Conservation (phyloP, 1,139 yeast genomes). For the Candida frijolesensis region DNA sequence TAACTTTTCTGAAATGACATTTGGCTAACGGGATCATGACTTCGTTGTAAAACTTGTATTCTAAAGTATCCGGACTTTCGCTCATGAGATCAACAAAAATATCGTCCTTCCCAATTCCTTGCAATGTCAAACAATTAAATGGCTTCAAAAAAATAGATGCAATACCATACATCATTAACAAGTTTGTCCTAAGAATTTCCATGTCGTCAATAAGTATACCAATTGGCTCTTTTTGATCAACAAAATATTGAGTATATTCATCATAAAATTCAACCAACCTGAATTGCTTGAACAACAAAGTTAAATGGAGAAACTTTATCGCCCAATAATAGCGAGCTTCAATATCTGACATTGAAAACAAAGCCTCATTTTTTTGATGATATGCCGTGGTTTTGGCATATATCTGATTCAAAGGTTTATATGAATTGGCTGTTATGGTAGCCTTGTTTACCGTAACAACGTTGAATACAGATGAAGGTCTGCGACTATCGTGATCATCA, state of each 20-base stretch:
- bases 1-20: slow-evolving; percentile 19
- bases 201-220: slow-evolving; percentile 8
- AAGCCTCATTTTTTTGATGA: slow-evolving; percentile 24
- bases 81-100: slow-evolving; percentile 23
- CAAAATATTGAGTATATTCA: slow-evolving; percentile 23
- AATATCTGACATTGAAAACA: slow-evolving; percentile 11
- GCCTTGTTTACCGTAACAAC: slow-evolving; percentile 11
- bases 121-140: slow-evolving; percentile 28
- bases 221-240: slow-evolving; percentile 11
- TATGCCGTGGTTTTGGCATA: slow-evolving; percentile 24
- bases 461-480: slow-evolving; percentile 2
- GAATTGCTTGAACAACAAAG: slow-evolving; percentile 27
- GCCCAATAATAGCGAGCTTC: slow-evolving; percentile 27
- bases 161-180: slow-evolving; percentile 28
- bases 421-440: slow-evolving; percentile 13
- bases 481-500: slow-evolving; percentile 11
- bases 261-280: slow-evolving; percentile 26
- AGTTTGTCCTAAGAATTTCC: slow-evolving; percentile 21
- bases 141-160: slow-evolving; percentile 31
- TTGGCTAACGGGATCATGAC: slow-evolving; percentile 22
- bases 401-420: slow-evolving; percentile 22
- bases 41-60: slow-evolving; percentile 19
- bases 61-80: slow-evolving; percentile 18
- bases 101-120: slow-evolving; percentile 22
- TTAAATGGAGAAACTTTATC: slow-evolving; percentile 24